Percentiles rank a stretch among this genome's conserved stretches.
Evolutionary conservation across 768 basidiomycete species (phyloP).

Genomic region (Panaeolus papilionaceus): DNA sequence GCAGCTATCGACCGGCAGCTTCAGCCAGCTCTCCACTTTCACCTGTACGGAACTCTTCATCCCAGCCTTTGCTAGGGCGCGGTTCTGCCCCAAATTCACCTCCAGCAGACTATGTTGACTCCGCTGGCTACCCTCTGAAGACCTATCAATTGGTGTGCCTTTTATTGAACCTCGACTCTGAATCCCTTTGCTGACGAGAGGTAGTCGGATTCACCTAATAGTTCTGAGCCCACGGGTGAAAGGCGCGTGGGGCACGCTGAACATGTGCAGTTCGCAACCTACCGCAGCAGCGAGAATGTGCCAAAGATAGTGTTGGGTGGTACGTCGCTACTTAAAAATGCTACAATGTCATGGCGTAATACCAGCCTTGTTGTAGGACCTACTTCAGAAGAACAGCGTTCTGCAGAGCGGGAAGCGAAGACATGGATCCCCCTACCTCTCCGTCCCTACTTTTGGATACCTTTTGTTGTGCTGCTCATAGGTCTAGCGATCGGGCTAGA

Average conservation of each 20-base stretch:
- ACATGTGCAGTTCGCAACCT: slow-evolving; percentile 32
- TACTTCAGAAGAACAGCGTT: not conserved
- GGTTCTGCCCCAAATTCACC: not conserved
- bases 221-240: not conserved
- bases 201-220: not conserved
- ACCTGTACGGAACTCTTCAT: not conserved
- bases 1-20: not conserved
- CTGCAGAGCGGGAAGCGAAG: not conserved
- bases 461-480: slow-evolving; percentile 45
- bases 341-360: not conserved
- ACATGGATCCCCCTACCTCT: slow-evolving; percentile 53
- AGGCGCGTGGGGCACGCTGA: not conserved
- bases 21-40: not conserved
- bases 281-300: slow-evolving; percentile 23
- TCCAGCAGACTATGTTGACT: not conserved
- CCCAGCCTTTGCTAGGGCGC: not conserved
- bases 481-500: slow-evolving; percentile 51
- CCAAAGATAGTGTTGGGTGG: not conserved
- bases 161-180: not conserved
- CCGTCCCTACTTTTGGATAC: slow-evolving; percentile 51
- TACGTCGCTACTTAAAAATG: not conserved
- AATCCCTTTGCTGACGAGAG: not conserved
- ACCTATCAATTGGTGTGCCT: not conserved
- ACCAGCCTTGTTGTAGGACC: not conserved
- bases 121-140: not conserved